phyloP scores from a whole-genome alignment of 179 eudicot genomes.

The Patellifolia procumbens region DNA sequence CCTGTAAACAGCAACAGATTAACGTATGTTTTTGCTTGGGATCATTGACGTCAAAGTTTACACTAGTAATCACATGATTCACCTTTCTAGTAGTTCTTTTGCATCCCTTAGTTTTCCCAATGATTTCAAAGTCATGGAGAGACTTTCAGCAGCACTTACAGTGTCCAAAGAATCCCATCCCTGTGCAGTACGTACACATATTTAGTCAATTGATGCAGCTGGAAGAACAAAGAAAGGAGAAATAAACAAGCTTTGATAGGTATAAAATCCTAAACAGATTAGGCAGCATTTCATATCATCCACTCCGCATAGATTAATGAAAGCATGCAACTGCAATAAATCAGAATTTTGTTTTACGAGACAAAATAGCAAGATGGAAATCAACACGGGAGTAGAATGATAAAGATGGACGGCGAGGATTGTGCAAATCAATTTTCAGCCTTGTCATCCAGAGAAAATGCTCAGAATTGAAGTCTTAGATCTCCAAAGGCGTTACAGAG shows the following conservation, averaged over 20 bases:
- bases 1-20: constrained; percentile 40
- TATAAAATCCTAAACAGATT: not conserved
- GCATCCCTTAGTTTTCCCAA: constrained; percentile 70
- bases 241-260: not conserved
- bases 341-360: not conserved
- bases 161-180: constrained; percentile 90
- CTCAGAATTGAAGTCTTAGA: no score
- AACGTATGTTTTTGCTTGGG: constrained; percentile 7
- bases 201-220: not conserved
- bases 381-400: no score
- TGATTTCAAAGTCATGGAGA: constrained; percentile 67
- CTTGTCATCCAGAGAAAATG: no score
- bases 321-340: constrained; percentile 2
- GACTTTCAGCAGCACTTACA: constrained; percentile 77
- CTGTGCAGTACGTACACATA: constrained; percentile 36
- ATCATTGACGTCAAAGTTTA: not conserved
- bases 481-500: no score
- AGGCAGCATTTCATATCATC: not conserved
- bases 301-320: not conserved
- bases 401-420: no score
- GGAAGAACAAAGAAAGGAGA: not conserved
- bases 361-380: constrained; percentile 3
- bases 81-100: constrained; percentile 74
- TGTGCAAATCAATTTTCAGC: no score
- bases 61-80: not conserved